Conservation (phyloP, 108 stramenopile species). For the Cyclotella atomus region DNA sequence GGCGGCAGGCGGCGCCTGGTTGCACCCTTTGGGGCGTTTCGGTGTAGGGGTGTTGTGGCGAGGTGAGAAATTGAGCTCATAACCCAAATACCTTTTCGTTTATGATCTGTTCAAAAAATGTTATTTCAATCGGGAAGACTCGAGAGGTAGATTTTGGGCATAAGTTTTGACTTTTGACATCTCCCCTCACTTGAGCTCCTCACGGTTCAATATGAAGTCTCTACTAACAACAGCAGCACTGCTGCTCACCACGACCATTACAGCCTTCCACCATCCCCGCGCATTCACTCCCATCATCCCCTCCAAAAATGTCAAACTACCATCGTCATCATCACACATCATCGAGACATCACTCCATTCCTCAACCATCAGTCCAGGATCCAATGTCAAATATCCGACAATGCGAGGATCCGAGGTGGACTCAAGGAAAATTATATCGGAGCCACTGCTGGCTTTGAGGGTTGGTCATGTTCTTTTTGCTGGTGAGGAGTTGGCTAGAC, state of each 20-base stretch:
- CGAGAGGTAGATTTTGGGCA: not conserved
- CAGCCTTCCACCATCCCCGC: not conserved
- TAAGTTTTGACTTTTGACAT: too few relatives aligned
- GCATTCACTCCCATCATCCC: not conserved
- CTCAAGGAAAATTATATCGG: constrained; percentile 76
- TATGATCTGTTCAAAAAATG: not conserved
- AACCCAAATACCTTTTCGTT: not conserved
- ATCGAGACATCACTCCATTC: not conserved
- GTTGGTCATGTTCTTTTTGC: constrained; percentile 68
- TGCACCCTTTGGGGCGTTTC: too few relatives aligned
- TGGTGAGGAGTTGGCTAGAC: constrained; percentile 50
- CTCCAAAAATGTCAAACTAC: not conserved
- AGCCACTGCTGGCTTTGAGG: constrained; percentile 72
- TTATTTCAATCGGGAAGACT: not conserved
- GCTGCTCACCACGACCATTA: not conserved
- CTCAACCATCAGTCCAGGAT: not conserved
- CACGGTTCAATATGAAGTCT: not conserved
- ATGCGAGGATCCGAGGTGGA: constrained; percentile 76
- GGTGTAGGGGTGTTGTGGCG: not conserved
- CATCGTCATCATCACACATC: not conserved
- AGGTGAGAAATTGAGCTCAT: not conserved
- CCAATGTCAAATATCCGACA: constrained; percentile 80
- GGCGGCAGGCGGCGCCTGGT: too few relatives aligned
- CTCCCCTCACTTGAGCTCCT: too few relatives aligned
- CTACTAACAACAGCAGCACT: not conserved